A percentile compares a stretch with the other conserved stretches of the same genome.
Conservation (phyloP, 1,284 basidiomycete species). For the Leccinum ponderosum region DNA sequence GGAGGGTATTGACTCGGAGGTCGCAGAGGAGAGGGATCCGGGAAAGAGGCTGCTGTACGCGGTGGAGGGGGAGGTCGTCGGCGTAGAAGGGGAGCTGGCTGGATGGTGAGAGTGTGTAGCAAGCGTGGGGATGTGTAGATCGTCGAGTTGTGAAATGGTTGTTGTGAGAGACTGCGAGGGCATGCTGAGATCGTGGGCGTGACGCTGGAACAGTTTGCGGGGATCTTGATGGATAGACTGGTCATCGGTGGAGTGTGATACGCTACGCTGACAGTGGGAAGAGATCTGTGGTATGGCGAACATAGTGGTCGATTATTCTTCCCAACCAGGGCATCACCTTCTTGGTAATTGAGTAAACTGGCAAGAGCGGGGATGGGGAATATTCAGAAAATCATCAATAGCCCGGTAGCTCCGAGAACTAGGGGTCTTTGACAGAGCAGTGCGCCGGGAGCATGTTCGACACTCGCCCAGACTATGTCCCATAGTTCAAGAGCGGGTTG, state of each 20-base stretch:
- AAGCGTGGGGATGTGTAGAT: constrained; percentile 7
- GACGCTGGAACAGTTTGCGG: constrained; percentile 12
- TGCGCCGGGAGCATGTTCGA: no score
- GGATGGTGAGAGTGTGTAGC: constrained; percentile 6
- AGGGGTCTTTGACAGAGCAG: no score
- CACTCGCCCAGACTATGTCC: no score
- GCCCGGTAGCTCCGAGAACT: no score
- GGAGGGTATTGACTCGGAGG: constrained; percentile 26
- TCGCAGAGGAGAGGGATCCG: constrained; percentile 24
- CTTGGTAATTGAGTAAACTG: no score
- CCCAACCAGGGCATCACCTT: no score
- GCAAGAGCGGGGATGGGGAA: no score
- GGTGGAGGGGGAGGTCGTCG: constrained; percentile 29
- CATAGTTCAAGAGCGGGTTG: no score
- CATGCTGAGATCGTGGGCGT: constrained; percentile 13
- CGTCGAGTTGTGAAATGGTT: constrained; percentile 9
- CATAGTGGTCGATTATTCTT: constrained; percentile 14
- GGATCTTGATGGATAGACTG: constrained; percentile 6
- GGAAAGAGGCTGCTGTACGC: constrained; percentile 20
- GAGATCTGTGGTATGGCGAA: constrained; percentile 1
- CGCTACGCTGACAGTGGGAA: constrained; percentile 12
- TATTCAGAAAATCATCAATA: no score
- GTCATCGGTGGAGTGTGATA: constrained; percentile 23
- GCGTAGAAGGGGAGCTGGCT: constrained; percentile 27
- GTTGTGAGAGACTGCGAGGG: constrained; percentile 23